Evolutionary conservation across 1,139 yeast genomes (phyloP), one percentile per base, ranked within the genome.

Genomic region (Debaryomyces sp.): DNA sequence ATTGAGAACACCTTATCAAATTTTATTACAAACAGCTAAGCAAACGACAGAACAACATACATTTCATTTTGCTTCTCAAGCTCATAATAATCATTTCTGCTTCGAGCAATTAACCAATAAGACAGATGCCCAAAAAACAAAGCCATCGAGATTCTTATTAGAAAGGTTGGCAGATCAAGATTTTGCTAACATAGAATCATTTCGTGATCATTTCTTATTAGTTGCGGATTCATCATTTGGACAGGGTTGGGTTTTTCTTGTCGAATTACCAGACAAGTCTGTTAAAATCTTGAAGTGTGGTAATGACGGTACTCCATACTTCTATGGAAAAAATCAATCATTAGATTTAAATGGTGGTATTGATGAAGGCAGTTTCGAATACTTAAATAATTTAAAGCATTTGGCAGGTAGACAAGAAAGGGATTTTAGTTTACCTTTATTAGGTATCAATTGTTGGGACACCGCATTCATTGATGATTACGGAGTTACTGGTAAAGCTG

Each of bases 271-370:
- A 33, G 80, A 82, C 58, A 92, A 92, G 68, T 69, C 80, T 37
- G 71, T 94, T 45, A 80, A 78, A 50, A 76, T 91, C 29, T 62
- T 87, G 50, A 75, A 82, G 47, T 78, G 91, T 57, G 83, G 88
- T 67, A 86, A 89, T 63, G 94, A 95, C 54, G 99, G 99, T 44
- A 83, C 97, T 1, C 98, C 99, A 23, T 89, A 89, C 65, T 83
- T 83, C 59, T 84, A 81, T 63, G 85, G 87, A 37, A 84, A 92
- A 58, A 81, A 85, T 61, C 96, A 90, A 70, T 67, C 80, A 4
- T 68, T 85, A 44, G 97, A 92, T 65, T 74, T 94, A 60, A 90
- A 88, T 66, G 85, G 87, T 12, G 84, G 89, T 10, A 77, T 87
- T 32, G 81, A 78, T 50, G 80, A 80, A 51, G 71, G 70, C 4